Conservation (phyloP, 371 early-diverging fungal species). For the Basidiobolus meristosporus region DNA sequence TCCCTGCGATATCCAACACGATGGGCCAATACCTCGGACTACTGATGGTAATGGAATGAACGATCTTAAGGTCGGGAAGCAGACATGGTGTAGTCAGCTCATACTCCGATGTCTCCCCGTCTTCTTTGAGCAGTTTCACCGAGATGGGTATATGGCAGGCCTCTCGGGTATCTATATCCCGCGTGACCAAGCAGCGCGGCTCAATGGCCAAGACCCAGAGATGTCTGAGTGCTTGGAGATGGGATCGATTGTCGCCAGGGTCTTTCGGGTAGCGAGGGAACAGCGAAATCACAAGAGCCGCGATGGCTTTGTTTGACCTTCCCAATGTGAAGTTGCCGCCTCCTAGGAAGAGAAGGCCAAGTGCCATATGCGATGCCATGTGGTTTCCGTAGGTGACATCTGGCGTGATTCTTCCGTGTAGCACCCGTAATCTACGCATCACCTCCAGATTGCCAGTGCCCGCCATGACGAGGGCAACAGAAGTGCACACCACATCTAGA, state of each 20-base stretch:
- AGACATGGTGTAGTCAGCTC: background rate
- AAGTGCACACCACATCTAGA: constrained; percentile 37
- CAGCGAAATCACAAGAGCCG: constrained; percentile 45
- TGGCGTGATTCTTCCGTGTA: constrained; percentile 19
- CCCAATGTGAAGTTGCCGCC: constrained; percentile 59
- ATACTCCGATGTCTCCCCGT: background rate
- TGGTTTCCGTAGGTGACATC: constrained; percentile 57
- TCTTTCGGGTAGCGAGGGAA: constrained; percentile 60
- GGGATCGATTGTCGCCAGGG: constrained; percentile 46
- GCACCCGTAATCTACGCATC: constrained; percentile 24
- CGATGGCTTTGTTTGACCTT: constrained; percentile 41
- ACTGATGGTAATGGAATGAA: background rate
- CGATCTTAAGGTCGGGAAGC: background rate
- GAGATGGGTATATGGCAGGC: constrained; percentile 34
- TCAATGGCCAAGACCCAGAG: constrained; percentile 74
- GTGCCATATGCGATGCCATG: constrained; percentile 63
- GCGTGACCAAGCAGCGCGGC: constrained; percentile 46
- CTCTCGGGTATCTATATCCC: constrained; percentile 33
- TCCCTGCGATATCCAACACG: background rate
- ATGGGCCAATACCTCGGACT: background rate
- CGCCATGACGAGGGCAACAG: constrained; percentile 57
- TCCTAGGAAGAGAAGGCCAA: constrained; percentile 68
- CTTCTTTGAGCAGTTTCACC: constrained; percentile 1
- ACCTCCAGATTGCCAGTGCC: constrained; percentile 56
- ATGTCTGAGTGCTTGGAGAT: constrained; percentile 70